These are phyloP conservation scores for Microbotryomycetes sp. DNA, from an alignment of 1,284 basidiomycete genomes.

Conservation along the genomic window DNA sequence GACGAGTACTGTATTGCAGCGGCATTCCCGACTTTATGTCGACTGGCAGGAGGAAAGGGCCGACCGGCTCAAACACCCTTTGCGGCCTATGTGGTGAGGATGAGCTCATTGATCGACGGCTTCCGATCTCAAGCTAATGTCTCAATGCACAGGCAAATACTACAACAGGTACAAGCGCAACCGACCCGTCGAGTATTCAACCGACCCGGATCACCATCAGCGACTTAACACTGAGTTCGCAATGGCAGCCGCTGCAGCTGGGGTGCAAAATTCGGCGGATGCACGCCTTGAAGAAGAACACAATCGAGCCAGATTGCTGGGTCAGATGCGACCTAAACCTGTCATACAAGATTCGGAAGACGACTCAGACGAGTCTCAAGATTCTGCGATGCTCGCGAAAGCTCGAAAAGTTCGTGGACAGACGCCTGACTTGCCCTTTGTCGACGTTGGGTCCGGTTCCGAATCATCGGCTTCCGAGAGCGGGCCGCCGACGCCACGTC, in stretches of 20 bases:
- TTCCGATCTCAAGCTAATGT: too few species aligned
- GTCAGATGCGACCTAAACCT: neutral
- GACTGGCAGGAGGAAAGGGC: slow-evolving; percentile 76
- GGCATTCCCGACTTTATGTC: slow-evolving; percentile 80
- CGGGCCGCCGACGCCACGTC: neutral
- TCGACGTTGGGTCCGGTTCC: slow-evolving; percentile 18
- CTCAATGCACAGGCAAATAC: slow-evolving; percentile 58
- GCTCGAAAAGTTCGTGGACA: neutral
- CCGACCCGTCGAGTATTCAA: slow-evolving; percentile 64
- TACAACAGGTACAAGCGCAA: slow-evolving; percentile 73
- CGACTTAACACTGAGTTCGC: slow-evolving; percentile 4
- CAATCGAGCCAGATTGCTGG: neutral
- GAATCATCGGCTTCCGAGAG: neutral
- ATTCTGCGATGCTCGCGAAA: slow-evolving; percentile 12
- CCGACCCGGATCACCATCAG: slow-evolving; percentile 38
- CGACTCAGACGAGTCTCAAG: slow-evolving; percentile 13
- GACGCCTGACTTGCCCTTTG: slow-evolving; percentile 30
- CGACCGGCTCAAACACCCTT: slow-evolving; percentile 79
- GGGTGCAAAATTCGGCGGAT: neutral
- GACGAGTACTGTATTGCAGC: slow-evolving; percentile 41
- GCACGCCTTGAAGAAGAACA: neutral
- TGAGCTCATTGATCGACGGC: too few species aligned
- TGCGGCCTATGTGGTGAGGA: slow-evolving; percentile 82
- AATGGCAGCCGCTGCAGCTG: neutral
- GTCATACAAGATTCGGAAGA: neutral